phyloP scores from a whole-genome alignment of 2,329 filamentous ascomycete species.

The Lasiodiplodia sp. region DNA sequence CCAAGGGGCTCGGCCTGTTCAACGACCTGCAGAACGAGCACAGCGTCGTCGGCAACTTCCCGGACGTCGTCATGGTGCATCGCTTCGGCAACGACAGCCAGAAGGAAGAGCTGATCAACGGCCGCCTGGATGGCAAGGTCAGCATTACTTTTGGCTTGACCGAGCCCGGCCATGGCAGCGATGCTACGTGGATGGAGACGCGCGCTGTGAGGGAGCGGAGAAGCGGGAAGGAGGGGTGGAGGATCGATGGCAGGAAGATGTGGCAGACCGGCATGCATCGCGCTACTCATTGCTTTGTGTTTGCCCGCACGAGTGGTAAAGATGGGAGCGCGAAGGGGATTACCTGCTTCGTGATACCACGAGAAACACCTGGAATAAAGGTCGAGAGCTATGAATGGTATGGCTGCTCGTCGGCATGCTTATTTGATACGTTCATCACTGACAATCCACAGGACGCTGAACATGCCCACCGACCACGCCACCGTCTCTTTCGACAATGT shows the following conservation, averaged over 20 bases:
- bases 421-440: neutral
- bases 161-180: constrained; percentile 67
- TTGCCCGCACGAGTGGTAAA: constrained; percentile 64
- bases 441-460: constrained; percentile 58
- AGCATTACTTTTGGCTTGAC: constrained; percentile 68
- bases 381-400: constrained; percentile 66
- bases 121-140: constrained; percentile 61
- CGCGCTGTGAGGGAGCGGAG: constrained; percentile 53
- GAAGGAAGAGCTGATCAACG: constrained; percentile 61
- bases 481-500: constrained; percentile 65
- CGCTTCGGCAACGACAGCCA: constrained; percentile 66
- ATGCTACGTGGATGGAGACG: constrained; percentile 69
- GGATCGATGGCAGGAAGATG: constrained; percentile 67
- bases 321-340: constrained; percentile 64
- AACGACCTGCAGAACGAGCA: constrained; percentile 72
- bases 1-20: constrained; percentile 66
- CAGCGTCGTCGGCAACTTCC: constrained; percentile 68
- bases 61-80: constrained; percentile 67
- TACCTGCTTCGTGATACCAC: constrained; percentile 67
- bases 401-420: neutral
- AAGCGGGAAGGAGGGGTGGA: constrained; percentile 56
- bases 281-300: constrained; percentile 68
- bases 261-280: constrained; percentile 71
- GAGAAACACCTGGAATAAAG: constrained; percentile 59
- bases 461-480: constrained; percentile 72